Base-by-base conservation (phyloP, 306 rosid species). In the Prunus fruticosa region DNA sequence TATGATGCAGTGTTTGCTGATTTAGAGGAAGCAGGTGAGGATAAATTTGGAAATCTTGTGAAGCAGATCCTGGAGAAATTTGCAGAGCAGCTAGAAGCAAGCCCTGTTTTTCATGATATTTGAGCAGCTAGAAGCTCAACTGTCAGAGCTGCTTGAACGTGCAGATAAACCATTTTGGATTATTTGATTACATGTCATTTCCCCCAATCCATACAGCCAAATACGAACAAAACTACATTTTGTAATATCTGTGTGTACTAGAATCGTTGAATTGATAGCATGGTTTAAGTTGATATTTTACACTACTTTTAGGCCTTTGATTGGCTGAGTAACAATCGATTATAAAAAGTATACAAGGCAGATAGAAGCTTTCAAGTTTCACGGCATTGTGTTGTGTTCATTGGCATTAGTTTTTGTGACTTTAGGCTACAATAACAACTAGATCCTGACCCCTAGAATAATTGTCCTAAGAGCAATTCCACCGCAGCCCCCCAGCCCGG, bases 81-180 rank as follows among this genome's bases (percentile, higher is more conserved):
- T 20, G 90, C 92, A 1, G 89, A 89, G 86, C 96, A 87, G 86
- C 97, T 95, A 34, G 91, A 95, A 85, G 82, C 76, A 9, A 89
- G 27, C 78, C 99, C 98, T 38, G 85, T 91, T 18, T 92, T 77
- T 84, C 87, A 89, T 79, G 95, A 83, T 58, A 73, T 64, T 63
- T 64, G 86, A 86, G 68, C 69, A 41, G 30, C 57, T 82, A 43
- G 23, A 70, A 49, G 47, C 57, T 18, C 68, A 53, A 28, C 56
- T 15, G 64, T 58, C 80, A 32, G 76, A 74, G 79, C 32, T 60
- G 73, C 54, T 32, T 60, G 70, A 56, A 28, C 47, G 63, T 68
- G 67, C 76, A 20, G 67, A 45, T 18, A 47, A 27, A 65, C 41
- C 47, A 38, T 52, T 60, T 66, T 54, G 51, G 38, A 22, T 38